Evolutionary conservation across 805 yeast species (phyloP).

Genomic region (Starmerella kuoi): DNA sequence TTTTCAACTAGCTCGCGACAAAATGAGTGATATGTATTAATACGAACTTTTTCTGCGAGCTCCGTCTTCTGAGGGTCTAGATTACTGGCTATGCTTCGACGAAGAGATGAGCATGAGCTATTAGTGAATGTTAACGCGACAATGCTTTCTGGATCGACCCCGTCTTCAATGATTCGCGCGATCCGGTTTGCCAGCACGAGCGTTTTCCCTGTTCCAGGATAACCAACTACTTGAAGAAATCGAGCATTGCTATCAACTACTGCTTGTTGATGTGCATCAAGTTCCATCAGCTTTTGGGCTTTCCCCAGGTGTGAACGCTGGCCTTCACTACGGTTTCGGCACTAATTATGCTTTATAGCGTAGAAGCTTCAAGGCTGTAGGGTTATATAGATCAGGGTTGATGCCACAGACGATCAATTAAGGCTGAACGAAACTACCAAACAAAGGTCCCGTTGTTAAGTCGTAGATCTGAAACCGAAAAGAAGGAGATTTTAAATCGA

Average conservation of each 20-base stretch:
- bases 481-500: too few relatives aligned
- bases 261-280: too few relatives aligned
- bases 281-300: too few relatives aligned
- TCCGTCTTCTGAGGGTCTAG: constrained; percentile 3
- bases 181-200: constrained; percentile 71
- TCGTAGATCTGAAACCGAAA: too few relatives aligned
- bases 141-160: constrained; percentile 47
- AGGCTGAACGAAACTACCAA: too few relatives aligned
- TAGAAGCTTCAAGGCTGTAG: too few relatives aligned
- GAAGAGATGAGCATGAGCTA: constrained; percentile 80
- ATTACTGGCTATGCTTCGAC: constrained; percentile 38
- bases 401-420: too few relatives aligned
- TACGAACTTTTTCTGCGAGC: constrained; percentile 32
- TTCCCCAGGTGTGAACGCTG: too few relatives aligned
- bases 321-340: too few relatives aligned
- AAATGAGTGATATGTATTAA: constrained; percentile 64
- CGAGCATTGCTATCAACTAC: constrained; percentile 36
- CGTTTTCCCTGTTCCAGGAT: constrained; percentile 70
- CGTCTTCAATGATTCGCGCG: constrained; percentile 47
- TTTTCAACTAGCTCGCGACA: constrained; percentile 56
- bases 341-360: too few relatives aligned
- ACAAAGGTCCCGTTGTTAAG: too few relatives aligned
- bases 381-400: too few relatives aligned
- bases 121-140: constrained; percentile 89
- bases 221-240: constrained; percentile 46